These are phyloP conservation scores for Ricinus communis DNA, from an alignment of 345 rosid genomes.

Conservation along the genomic window DNA sequence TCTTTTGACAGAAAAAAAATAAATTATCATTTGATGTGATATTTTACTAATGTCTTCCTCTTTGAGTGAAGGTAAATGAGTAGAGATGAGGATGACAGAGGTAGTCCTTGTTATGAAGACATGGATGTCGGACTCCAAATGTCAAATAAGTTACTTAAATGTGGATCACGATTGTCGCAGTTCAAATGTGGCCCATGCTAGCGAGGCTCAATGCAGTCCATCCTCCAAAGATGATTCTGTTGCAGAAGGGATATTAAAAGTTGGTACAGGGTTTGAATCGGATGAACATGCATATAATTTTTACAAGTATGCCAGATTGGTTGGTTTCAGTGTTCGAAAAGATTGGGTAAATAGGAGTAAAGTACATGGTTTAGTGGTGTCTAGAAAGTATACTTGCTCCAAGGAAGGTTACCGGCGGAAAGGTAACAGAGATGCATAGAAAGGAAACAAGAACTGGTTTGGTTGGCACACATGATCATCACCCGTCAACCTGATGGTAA, in stretches of 20 bases:
- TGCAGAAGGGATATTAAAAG: conserved; percentile 15
- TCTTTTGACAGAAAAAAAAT: too few relatives aligned
- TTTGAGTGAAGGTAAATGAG: conserved; percentile 32
- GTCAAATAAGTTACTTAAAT: conserved; percentile 31
- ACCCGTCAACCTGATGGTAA: conserved; percentile 28
- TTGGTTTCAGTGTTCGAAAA: conserved; percentile 30
- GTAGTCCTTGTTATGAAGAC: conserved; percentile 12
- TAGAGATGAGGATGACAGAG: conserved; percentile 18
- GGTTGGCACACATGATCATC: conserved; percentile 33
- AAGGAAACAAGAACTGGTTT: conserved; percentile 34
- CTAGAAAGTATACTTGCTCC: conserved; percentile 31
- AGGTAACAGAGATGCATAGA: conserved; percentile 27
- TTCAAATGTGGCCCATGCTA: conserved; percentile 15
- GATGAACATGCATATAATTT: conserved; percentile 31
- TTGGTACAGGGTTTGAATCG: conserved; percentile 35
- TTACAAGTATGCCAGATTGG: conserved; percentile 26
- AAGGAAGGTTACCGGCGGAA: conserved; percentile 29
- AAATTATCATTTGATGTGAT: background rate
- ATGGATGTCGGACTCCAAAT: conserved; percentile 20
- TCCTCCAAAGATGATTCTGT: conserved; percentile 19
- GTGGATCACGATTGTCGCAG: conserved; percentile 26
- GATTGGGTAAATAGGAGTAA: conserved; percentile 37
- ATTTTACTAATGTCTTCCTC: background rate
- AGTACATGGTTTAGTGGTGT: conserved; percentile 33
- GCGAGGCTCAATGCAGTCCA: conserved; percentile 13